Conservation (phyloP, 208 protist genomes). For the Phytomonas sp. region DNA sequence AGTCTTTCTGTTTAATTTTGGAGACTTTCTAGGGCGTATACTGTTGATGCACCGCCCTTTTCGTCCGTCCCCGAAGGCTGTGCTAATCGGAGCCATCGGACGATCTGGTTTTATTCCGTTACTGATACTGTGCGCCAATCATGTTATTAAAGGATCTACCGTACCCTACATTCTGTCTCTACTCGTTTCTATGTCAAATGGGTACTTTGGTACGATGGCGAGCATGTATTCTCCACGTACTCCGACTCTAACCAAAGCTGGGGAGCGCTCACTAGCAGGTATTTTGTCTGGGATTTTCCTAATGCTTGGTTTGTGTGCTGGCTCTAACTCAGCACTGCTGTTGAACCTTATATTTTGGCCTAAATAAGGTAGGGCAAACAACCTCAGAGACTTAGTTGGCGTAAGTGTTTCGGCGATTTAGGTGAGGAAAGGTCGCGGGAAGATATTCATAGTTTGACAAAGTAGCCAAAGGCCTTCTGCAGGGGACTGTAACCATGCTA, state of each 20-base stretch:
- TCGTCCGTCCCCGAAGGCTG: slow-evolving; percentile 29
- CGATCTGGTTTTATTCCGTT: slow-evolving; percentile 47
- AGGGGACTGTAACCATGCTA: neutral
- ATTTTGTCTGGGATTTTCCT: slow-evolving; percentile 37
- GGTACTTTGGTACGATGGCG: slow-evolving; percentile 62
- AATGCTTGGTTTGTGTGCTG: slow-evolving; percentile 40
- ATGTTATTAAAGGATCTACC: slow-evolving; percentile 28
- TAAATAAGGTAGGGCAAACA: neutral
- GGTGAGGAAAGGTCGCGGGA: neutral
- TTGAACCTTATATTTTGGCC: slow-evolving; percentile 14
- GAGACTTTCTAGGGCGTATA: slow-evolving; percentile 47
- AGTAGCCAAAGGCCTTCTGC: neutral
- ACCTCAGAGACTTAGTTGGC: neutral
- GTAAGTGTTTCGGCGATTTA: neutral
- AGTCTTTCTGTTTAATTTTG: slow-evolving; percentile 45
- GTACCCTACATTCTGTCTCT: slow-evolving; percentile 50
- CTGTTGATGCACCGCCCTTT: slow-evolving; percentile 30
- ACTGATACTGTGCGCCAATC: slow-evolving; percentile 50
- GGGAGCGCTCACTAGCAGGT: slow-evolving; percentile 53
- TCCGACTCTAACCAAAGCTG: slow-evolving; percentile 31
- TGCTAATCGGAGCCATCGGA: slow-evolving; percentile 31
- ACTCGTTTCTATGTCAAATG: slow-evolving; percentile 56
- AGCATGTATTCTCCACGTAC: slow-evolving; percentile 54
- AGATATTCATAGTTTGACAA: neutral
- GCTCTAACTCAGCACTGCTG: slow-evolving; percentile 17